Evolutionary conservation across 2,329 filamentous ascomycete species (phyloP), one percentile per base, ranked within the genome.

Genomic region (Thielaviopsis cerberus): DNA sequence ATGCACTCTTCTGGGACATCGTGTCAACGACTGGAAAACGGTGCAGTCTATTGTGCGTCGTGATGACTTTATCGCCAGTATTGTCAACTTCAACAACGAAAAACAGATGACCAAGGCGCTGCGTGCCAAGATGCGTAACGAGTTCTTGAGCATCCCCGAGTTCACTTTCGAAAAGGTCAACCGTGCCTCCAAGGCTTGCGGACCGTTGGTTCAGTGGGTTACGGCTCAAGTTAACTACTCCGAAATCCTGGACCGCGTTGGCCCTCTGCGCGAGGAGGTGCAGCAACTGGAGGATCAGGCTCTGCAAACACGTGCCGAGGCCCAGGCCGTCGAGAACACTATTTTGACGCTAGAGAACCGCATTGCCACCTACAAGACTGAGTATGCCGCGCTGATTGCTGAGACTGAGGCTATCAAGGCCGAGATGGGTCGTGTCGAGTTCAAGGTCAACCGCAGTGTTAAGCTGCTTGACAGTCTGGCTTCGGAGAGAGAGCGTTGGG

Each of bases 141-240:
- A 96, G 50, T 98, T 87, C 71, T 73, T 98, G 61, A 89, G 87
- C 15, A 92, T 94, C 69, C 85, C 91, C 4, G 90, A 97, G 61
- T 98, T 97, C 71, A 96, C 90, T 0, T 94, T 90, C 65, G 92
- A 98, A 68, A 87, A 87, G 69, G 92, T 96, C 69, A 94, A 95
- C 71, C 88, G 89, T 65, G 92, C 92, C 61, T 94, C 87, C 72
- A 96, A 92, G 73, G 92, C 92, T 53, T 98, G 92, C 70, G 94
- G 92, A 66, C 94, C 92, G 25, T 78, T 98, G 15, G 91, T 98
- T 20, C 89, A 96, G 68, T 98, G 92, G 92, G 91, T 95, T 2
- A 80, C 88, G 69, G 94, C 92, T 22, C 92, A 98, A 71, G 92
- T 98, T 67, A 89, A 87, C 66, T 98, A 95, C 71, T 95, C 91